Evolutionary conservation across 768 basidiomycete genomes (phyloP).

Genomic region (Leccinellum rugosiceps): DNA sequence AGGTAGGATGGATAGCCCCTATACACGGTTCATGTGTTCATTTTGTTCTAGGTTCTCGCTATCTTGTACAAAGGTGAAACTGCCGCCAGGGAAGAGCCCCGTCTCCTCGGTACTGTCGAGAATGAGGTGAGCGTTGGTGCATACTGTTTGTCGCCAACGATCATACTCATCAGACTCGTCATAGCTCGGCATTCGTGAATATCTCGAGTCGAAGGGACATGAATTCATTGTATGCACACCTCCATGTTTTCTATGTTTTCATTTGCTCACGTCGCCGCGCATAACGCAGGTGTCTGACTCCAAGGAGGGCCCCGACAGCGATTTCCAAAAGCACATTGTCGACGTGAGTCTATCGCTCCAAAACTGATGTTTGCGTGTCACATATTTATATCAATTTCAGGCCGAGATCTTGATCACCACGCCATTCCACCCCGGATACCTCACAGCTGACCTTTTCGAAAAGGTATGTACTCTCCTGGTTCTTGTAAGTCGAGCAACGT

Average conservation of each 20-base stretch:
- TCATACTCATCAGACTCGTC: neutral
- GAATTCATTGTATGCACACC: slow-evolving; percentile 57
- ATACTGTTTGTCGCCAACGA: neutral
- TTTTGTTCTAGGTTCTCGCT: slow-evolving; percentile 54
- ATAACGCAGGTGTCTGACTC: slow-evolving; percentile 60
- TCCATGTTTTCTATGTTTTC: neutral
- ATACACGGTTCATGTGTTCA: neutral
- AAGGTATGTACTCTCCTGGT: slow-evolving; percentile 42
- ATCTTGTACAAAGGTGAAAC: slow-evolving; percentile 69
- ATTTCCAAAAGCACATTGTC: slow-evolving; percentile 78
- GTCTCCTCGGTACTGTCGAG: slow-evolving; percentile 77
- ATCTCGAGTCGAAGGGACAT: slow-evolving; percentile 70
- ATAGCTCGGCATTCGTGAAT: slow-evolving; percentile 70
- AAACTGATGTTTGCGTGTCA: slow-evolving; percentile 7
- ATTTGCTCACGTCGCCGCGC: neutral
- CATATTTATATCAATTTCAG: slow-evolving; percentile 32
- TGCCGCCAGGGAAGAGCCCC: slow-evolving; percentile 65
- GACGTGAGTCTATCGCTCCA: slow-evolving; percentile 49
- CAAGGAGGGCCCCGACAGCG: slow-evolving; percentile 80
- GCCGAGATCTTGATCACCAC: slow-evolving; percentile 81
- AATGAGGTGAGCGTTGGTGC: slow-evolving; percentile 52
- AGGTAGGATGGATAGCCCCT: slow-evolving; percentile 29
- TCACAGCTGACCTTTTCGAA: slow-evolving; percentile 67
- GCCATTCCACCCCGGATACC: slow-evolving; percentile 84
- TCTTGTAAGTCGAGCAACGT: slow-evolving; percentile 1